Evolutionary conservation across 75 land plant genomes (phyloP).

Genomic region (Selaginella tamariscina): DNA sequence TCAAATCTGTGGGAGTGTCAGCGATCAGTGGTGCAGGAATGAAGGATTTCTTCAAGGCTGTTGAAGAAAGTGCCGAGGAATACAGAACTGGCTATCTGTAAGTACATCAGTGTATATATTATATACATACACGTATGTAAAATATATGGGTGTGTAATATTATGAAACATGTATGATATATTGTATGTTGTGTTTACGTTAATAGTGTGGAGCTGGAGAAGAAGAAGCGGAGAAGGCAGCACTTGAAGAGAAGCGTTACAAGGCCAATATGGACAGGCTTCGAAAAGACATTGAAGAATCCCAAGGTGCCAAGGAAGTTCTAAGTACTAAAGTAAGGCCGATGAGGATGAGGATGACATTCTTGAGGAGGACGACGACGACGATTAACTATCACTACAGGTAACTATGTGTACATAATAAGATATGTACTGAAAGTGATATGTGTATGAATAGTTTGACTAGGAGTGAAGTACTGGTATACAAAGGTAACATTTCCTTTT

Average conservation of each 20-base stretch:
- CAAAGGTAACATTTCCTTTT: too few species aligned
- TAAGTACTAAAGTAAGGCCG: slow-evolving; percentile 56
- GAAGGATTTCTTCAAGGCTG: slow-evolving; percentile 62
- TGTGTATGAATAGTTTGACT: too few species aligned
- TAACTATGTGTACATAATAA: too few species aligned
- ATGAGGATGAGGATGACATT: slow-evolving; percentile 29
- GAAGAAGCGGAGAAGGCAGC: slow-evolving; percentile 68
- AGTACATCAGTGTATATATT: slow-evolving; percentile 8
- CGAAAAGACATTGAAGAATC: slow-evolving; percentile 74
- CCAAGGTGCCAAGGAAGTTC: slow-evolving; percentile 61
- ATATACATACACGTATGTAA: not conserved
- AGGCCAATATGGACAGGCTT: slow-evolving; percentile 52
- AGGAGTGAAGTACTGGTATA: too few species aligned
- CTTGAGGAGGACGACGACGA: slow-evolving; percentile 52
- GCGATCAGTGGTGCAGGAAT: slow-evolving; percentile 85
- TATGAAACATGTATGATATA: slow-evolving; percentile 15
- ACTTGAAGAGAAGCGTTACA: slow-evolving; percentile 49
- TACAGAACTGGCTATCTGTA: slow-evolving; percentile 87
- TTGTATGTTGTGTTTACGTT: too few species aligned
- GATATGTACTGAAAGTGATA: too few species aligned
- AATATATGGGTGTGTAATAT: not conserved
- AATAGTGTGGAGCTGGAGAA: slow-evolving; percentile 82
- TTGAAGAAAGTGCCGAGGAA: slow-evolving; percentile 80
- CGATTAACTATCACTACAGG: too few species aligned
- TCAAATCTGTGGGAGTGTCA: slow-evolving; percentile 82